These are phyloP conservation scores for Ocimum tenuiflorum DNA, from an alignment of 257 asterid species.

Conservation along the genomic window DNA sequence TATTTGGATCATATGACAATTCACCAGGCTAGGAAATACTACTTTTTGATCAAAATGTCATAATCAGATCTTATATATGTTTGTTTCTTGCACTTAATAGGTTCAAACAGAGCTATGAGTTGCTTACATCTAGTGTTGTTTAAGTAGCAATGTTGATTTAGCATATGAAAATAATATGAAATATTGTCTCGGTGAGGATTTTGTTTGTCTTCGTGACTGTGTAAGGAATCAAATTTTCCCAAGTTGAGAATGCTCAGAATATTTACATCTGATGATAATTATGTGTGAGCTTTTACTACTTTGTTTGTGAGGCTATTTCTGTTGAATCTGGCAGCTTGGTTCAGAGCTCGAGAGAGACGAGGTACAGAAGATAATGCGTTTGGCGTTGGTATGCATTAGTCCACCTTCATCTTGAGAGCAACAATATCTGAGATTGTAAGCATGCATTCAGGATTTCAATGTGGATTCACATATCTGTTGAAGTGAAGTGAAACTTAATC, in stretches of 20 bases:
- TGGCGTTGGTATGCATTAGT: conserved; percentile 51
- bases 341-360: conserved; percentile 29
- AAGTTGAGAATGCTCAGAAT: background rate
- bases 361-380: conserved; percentile 40
- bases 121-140: too few relatives aligned
- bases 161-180: conserved; percentile 61
- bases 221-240: conserved; percentile 27
- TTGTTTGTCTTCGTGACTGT: conserved; percentile 63
- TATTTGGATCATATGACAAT: too few relatives aligned
- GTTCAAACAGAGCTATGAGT: too few relatives aligned
- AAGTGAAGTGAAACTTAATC: conserved; percentile 37
- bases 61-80: too few relatives aligned
- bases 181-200: conserved; percentile 40
- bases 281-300: too few relatives aligned
- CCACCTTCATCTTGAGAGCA: conserved; percentile 64
- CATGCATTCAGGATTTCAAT: conserved; percentile 34
- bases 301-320: conserved; percentile 43
- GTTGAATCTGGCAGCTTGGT: conserved; percentile 47
- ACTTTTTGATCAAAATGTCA: too few relatives aligned
- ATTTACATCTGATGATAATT: too few relatives aligned
- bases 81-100: too few relatives aligned
- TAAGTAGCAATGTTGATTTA: too few relatives aligned
- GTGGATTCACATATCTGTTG: background rate
- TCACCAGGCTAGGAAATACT: too few relatives aligned
- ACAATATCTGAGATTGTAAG: conserved; percentile 52